These are phyloP conservation scores for Allium sativum DNA, from an alignment of 106 monocot species.

Conservation along the genomic window DNA sequence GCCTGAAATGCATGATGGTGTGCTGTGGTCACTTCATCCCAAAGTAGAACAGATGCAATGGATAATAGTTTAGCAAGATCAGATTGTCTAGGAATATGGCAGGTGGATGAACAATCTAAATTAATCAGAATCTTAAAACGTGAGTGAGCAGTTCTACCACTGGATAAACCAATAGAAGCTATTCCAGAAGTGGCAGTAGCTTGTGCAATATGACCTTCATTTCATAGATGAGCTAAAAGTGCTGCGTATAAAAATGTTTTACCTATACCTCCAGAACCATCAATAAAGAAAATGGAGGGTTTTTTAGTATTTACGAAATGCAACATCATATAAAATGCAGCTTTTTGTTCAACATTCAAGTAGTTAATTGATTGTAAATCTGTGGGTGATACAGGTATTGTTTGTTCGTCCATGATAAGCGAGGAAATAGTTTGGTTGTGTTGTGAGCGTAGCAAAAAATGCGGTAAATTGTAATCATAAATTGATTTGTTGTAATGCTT, in stretches of 20 bases:
- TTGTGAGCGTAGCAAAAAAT: no score
- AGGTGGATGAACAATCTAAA: background rate
- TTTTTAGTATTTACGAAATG: no score
- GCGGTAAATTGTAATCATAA: no score
- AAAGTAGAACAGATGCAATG: background rate
- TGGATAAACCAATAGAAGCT: background rate
- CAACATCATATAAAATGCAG: no score
- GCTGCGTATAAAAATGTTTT: background rate
- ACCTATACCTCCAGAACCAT: background rate
- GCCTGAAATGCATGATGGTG: background rate
- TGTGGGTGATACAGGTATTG: no score
- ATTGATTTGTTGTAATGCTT: no score
- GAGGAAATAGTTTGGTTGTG: no score
- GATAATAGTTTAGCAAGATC: background rate
- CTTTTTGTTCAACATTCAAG: no score
- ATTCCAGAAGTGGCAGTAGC: background rate
- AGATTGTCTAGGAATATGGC: background rate
- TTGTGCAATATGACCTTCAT: background rate
- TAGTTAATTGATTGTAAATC: no score
- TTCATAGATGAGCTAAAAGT: background rate
- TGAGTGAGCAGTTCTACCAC: background rate
- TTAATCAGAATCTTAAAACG: background rate
- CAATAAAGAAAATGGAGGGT: no score
- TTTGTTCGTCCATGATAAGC: no score
- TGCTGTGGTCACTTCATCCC: background rate